Base-by-base conservation (phyloP, 495 filamentous ascomycete species). In the Parachaetomium inaequale region DNA sequence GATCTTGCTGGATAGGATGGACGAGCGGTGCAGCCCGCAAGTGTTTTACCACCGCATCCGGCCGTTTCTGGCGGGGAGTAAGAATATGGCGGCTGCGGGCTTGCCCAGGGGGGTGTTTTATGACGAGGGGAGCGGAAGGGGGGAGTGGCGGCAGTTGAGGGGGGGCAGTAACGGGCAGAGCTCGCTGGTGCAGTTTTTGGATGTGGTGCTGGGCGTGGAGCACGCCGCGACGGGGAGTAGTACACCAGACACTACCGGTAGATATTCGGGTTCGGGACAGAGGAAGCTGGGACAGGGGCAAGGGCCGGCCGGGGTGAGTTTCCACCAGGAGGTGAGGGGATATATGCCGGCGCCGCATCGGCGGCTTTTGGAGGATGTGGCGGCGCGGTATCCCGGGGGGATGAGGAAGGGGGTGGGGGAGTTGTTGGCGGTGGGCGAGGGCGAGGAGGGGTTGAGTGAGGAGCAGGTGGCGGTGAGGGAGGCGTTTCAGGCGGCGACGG, bases 91-190 rank as follows among this genome's bases (percentile, higher is more conserved):
- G 19, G 89, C 91, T 55, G 93, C 93, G 0, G 94, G 94, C 0
- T 75, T 98, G 5, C 91, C 94, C 0, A 80, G 86, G 62, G 94
- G 94, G 0, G 85, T 98, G 21, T 76, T 92, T 15, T 97, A 96
- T 67, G 92, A 96, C 59, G 84, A 91, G 58, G 90, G 90, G 21
- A 79, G 76, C 3, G 85, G 85, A 29, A 76, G 78, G 7, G 84
- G 86, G 3, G 72, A 81, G 3, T 96, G 89, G 71, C 81, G 88
- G 45, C 87, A 95, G 69, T 91, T 89, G 65, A 85, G 89, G 40
- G 94, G 94, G 31, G 95, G 95, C 1, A 95, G 90, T 72, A 98
- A 98, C 68, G 94, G 93, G 0, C 94, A 98, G 75, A 94, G 89
- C 76, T 96, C 91, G 6, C 75, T 98, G 19, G 91, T 98, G 62